Conservation (phyloP, 371 early-diverging fungal genomes). For the Nematocida sp. region DNA sequence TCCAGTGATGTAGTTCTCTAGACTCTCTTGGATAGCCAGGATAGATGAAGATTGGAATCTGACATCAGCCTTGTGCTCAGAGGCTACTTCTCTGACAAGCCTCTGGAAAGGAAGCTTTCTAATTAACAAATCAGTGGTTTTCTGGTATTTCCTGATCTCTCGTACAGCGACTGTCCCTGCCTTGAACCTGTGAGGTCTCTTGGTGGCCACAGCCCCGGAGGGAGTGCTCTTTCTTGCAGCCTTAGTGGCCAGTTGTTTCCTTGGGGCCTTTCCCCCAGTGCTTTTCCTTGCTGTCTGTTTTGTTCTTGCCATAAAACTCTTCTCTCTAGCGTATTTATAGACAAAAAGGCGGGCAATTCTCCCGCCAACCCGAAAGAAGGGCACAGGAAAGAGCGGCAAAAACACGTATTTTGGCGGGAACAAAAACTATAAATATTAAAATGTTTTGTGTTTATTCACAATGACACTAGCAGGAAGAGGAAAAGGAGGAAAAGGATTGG, state of each 20-base stretch:
- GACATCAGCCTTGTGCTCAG: slow-evolving; percentile 80
- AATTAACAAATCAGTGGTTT: slow-evolving; percentile 88
- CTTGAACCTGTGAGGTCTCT: slow-evolving; percentile 77
- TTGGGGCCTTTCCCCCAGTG: slow-evolving; percentile 91
- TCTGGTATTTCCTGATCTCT: slow-evolving; percentile 93
- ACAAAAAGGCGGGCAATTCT: slow-evolving; percentile 51
- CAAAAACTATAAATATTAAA: slow-evolving; percentile 46
- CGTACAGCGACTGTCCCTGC: slow-evolving; percentile 76
- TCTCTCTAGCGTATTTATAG: slow-evolving; percentile 37
- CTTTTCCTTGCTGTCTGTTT: slow-evolving; percentile 97
- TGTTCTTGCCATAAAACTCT: slow-evolving; percentile 78
- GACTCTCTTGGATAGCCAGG: slow-evolving; percentile 92
- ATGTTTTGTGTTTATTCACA: slow-evolving; percentile 20
- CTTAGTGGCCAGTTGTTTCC: slow-evolving; percentile 92
- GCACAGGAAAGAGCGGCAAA: background rate
- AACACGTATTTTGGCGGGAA: background rate
- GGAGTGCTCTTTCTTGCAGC: slow-evolving; percentile 76
- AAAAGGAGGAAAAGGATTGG: slow-evolving; percentile 90
- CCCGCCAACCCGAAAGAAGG: background rate
- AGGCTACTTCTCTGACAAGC: slow-evolving; percentile 77
- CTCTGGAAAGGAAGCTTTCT: slow-evolving; percentile 93
- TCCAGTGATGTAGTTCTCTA: slow-evolving; percentile 86
- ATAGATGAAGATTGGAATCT: slow-evolving; percentile 94
- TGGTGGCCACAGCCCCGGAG: slow-evolving; percentile 67
- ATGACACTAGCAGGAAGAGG: slow-evolving; percentile 68